phyloP scores from a whole-genome alignment of 2,329 filamentous ascomycete genomes.

The Aureobasidium leucospermi region DNA sequence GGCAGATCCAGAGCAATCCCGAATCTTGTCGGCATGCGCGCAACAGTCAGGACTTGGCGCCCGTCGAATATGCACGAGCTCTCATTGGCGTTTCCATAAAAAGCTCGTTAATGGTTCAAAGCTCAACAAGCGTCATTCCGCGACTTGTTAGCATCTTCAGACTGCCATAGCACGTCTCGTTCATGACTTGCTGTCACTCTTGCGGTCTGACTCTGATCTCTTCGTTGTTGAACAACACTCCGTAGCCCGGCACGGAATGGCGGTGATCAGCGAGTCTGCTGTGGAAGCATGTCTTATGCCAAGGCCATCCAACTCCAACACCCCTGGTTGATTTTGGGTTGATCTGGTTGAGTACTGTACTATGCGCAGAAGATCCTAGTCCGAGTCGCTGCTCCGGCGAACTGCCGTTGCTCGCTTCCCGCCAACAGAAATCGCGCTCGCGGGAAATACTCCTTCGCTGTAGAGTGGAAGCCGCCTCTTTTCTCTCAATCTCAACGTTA shows the following conservation, averaged over 20 bases:
- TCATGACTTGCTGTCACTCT: background rate
- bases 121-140: background rate
- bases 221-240: background rate
- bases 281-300: background rate
- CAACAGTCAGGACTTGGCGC: background rate
- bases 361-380: constrained; percentile 8
- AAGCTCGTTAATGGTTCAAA: background rate
- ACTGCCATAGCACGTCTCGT: constrained; percentile 1
- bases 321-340: background rate
- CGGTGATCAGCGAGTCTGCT: background rate
- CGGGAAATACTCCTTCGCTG: background rate
- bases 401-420: constrained; percentile 6
- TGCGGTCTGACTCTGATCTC: background rate
- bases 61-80: background rate
- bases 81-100: too few species aligned
- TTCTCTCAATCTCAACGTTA: background rate
- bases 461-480: background rate
- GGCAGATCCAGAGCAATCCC: background rate
- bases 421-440: constrained; percentile 5
- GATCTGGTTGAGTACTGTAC: background rate
- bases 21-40: background rate
- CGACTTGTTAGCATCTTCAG: background rate
- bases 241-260: background rate
- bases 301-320: background rate
- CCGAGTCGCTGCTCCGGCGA: background rate